phyloP scores from a whole-genome alignment of 306 rosid species.

The Pueraria montana region DNA sequence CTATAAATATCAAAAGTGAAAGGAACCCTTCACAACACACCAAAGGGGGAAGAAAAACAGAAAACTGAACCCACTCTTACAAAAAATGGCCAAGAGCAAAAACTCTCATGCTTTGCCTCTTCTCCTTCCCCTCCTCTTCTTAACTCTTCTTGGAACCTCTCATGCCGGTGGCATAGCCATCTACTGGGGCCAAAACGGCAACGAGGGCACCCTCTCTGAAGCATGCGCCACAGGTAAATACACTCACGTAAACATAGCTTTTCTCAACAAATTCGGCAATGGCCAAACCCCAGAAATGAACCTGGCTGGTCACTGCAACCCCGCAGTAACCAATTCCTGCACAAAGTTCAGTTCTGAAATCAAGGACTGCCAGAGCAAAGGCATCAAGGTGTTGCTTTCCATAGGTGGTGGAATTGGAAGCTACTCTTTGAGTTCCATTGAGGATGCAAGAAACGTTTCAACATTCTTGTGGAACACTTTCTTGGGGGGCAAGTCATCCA shows the following conservation, averaged over 20 bases:
- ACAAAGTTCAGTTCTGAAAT: conserved; percentile 52
- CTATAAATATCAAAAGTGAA: conserved; percentile 44
- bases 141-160: conserved; percentile 42
- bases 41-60: background rate
- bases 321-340: conserved; percentile 54
- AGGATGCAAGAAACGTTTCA: conserved; percentile 64
- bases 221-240: conserved; percentile 74
- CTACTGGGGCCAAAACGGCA: conserved; percentile 81
- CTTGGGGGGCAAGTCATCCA: conserved; percentile 72
- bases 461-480: conserved; percentile 68
- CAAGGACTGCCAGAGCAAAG: conserved; percentile 64
- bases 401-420: conserved; percentile 73
- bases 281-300: conserved; percentile 69
- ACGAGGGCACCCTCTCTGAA: conserved; percentile 69
- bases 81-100: conserved; percentile 25
- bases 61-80: background rate
- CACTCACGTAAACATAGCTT: conserved; percentile 61
- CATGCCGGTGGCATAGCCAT: conserved; percentile 62
- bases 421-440: conserved; percentile 64
- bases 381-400: conserved; percentile 72
- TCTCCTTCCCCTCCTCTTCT: conserved; percentile 31
- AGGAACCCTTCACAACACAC: conserved; percentile 35
- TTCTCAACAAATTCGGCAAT: conserved; percentile 55
- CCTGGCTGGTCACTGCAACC: conserved; percentile 80
- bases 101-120: conserved; percentile 2